Percentiles rank a stretch among this genome's conserved stretches.
phyloP scores from a whole-genome alignment of 495 filamentous ascomycete genomes.

The Neurospora sp. region DNA sequence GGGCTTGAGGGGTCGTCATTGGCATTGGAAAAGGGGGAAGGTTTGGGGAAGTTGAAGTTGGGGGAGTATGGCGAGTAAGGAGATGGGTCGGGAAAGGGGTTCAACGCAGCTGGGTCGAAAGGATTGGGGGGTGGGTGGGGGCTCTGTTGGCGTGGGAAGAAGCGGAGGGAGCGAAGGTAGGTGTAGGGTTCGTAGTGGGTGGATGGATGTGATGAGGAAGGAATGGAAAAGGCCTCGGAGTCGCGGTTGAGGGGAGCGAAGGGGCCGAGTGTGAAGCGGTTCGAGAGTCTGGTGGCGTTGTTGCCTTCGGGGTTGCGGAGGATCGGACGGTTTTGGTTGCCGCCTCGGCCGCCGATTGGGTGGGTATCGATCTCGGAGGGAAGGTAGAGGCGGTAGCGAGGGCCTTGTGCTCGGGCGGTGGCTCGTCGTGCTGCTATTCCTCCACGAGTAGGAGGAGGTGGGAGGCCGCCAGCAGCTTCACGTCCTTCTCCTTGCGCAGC shows the following conservation, averaged over 20 bases:
- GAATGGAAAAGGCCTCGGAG: not conserved
- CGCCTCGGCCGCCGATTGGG: not conserved
- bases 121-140: not conserved
- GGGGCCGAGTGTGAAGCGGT: not conserved
- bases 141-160: not conserved
- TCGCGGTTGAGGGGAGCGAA: not conserved
- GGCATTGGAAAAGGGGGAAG: not conserved
- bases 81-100: not conserved
- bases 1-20: not conserved
- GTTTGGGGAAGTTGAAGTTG: not conserved
- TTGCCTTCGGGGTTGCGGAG: not conserved
- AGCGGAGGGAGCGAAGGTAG: constrained; percentile 9
- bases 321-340: not conserved
- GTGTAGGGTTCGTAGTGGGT: constrained; percentile 9
- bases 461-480: not conserved
- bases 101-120: not conserved
- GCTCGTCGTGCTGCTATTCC: not conserved
- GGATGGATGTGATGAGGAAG: not conserved
- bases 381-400: not conserved
- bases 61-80: not conserved
- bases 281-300: not conserved
- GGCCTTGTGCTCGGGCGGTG: not conserved
- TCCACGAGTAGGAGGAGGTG: not conserved
- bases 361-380: not conserved
- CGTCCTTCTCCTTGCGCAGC: not conserved